Base-by-base conservation (phyloP, 306 rosid genomes). In the Sicyos edulis region DNA sequence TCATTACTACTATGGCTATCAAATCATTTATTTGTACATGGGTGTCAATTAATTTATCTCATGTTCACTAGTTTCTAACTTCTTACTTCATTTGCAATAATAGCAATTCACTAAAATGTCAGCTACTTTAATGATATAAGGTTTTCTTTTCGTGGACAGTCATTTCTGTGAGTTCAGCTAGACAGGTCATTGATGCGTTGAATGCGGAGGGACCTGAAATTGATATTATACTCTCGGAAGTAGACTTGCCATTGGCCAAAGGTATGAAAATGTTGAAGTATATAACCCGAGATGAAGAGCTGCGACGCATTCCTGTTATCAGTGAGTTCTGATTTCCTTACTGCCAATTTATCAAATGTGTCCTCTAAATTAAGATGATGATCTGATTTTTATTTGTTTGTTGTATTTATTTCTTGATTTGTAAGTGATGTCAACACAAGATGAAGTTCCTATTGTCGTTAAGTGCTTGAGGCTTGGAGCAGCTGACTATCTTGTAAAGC, bases 381-480 rank as follows among this genome's bases (percentile, higher is more conserved):
- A 68, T 32, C 61, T 58, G 74, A 74, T 80, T 75, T 76, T 75
- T 70, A 77, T 73, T 55, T 70, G 42, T 45, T 65, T 45, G 6
- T 21, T 47, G 21, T 45, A 19, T 79, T 40, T 57, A 70, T 54
- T 60, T 75, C 52, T 80, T 45, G 82, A 79, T 78, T 77, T 75
- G 60, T 73, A 70, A 95, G 99, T 95, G 97, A 95, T 95, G 96
- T 95, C 99, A 26, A 93, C 97, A 72, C 87, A 85, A 78, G 99
- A 95, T 72, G 97, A 95, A 83, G 92, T 91, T 71, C 86, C 99
- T 67, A 70, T 88, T 81, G 99, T 95, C 76, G 99, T 95, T 34
- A 95, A 91, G 86, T 95, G 99, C 89, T 77, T 91, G 89, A 87
- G 88, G 85, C 96, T 91, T 32, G 99, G 99, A 83, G 99, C 97